Evolutionary conservation across 2,329 filamentous ascomycete species (phyloP).

Genomic region (Aspergillus floridensis): DNA sequence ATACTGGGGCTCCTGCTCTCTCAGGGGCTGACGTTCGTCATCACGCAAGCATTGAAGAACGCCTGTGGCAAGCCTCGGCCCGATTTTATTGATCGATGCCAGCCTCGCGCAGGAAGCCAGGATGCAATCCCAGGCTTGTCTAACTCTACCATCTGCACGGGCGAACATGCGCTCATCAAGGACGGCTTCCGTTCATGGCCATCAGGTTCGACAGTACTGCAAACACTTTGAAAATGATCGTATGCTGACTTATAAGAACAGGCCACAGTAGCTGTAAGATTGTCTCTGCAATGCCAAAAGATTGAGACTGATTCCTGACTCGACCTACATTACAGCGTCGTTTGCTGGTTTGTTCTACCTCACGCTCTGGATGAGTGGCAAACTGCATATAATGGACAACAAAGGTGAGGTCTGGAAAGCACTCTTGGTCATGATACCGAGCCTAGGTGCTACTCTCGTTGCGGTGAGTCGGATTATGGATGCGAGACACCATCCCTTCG

Average conservation of each 20-base stretch:
- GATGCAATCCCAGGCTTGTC: slow-evolving; percentile 44
- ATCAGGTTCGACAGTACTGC: slow-evolving; percentile 41
- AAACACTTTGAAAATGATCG: not conserved
- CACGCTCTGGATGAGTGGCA: slow-evolving; percentile 59
- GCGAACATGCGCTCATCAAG: slow-evolving; percentile 51
- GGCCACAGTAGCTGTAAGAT: slow-evolving; percentile 25
- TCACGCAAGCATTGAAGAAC: slow-evolving; percentile 58
- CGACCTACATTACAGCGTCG: slow-evolving; percentile 42
- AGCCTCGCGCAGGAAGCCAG: slow-evolving; percentile 35
- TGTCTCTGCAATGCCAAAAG: no score
- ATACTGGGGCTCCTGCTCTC: slow-evolving; percentile 56
- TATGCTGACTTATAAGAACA: slow-evolving; percentile 18
- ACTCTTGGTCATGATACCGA: slow-evolving; percentile 53
- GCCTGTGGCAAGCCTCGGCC: slow-evolving; percentile 59
- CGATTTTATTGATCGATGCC: slow-evolving; percentile 58
- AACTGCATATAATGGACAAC: slow-evolving; percentile 59
- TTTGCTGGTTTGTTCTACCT: slow-evolving; percentile 60
- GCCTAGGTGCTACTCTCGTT: slow-evolving; percentile 54
- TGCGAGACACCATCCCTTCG: slow-evolving; percentile 60
- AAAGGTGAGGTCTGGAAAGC: slow-evolving; percentile 61
- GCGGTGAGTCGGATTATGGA: slow-evolving; percentile 61
- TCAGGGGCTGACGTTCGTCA: slow-evolving; percentile 55
- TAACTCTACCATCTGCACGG: slow-evolving; percentile 52
- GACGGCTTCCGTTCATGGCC: slow-evolving; percentile 61
- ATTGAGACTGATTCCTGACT: slow-evolving; percentile 9